phyloP scores from a whole-genome alignment of 2,329 filamentous ascomycete genomes.

The Lasiodiplodia theobromae region DNA sequence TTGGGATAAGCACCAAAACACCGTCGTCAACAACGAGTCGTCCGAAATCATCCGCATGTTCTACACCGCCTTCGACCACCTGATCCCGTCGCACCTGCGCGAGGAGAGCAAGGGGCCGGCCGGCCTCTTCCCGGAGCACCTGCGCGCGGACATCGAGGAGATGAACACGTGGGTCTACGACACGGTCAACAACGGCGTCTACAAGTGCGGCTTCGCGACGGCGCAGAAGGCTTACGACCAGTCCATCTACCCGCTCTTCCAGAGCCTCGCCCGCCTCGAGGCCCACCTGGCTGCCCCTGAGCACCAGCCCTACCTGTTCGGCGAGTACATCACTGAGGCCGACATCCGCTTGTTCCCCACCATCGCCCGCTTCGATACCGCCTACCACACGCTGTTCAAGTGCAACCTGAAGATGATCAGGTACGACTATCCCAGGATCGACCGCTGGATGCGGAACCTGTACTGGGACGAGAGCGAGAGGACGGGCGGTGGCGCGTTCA shows the following conservation, averaged over 20 bases:
- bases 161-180: conserved; percentile 83
- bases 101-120: conserved; percentile 64
- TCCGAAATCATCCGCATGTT: conserved; percentile 46
- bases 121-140: conserved; percentile 70
- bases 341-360: conserved; percentile 72
- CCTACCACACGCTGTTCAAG: conserved; percentile 79
- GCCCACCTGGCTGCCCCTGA: conserved; percentile 64
- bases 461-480: conserved; percentile 49
- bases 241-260: conserved; percentile 74
- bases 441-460: conserved; percentile 55
- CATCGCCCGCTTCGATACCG: conserved; percentile 58
- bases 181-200: conserved; percentile 61
- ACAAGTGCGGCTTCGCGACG: conserved; percentile 78
- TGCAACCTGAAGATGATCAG: conserved; percentile 70
- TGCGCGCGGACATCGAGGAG: conserved; percentile 74
- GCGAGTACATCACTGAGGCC: conserved; percentile 77
- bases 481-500: conserved; percentile 40
- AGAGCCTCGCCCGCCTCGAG: conserved; percentile 78
- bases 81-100: conserved; percentile 55
- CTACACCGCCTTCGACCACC: conserved; percentile 40
- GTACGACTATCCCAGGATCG: conserved; percentile 62
- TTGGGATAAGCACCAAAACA: conserved; percentile 68
- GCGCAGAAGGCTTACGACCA: conserved; percentile 83
- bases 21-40: conserved; percentile 44
- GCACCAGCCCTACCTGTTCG: conserved; percentile 72